Evolutionary conservation across 2,329 filamentous ascomycete species (phyloP).

Genomic region (Zymoseptoria crescenta): DNA sequence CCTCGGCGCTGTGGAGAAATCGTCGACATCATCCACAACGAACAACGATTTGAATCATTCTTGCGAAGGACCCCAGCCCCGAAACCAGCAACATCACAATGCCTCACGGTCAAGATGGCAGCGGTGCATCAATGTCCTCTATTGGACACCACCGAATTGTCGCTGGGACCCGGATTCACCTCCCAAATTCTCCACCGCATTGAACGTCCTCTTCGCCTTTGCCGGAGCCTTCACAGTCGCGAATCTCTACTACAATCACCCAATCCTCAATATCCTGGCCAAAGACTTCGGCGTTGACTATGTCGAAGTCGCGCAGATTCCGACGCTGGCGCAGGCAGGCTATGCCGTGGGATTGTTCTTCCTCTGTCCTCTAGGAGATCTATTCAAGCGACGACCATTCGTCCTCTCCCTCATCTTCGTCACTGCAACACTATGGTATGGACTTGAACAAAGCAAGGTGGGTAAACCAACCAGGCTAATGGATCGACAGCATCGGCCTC

Average conservation of each 20-base stretch:
- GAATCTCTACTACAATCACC: constrained; percentile 75
- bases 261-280: constrained; percentile 69
- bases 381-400: constrained; percentile 59
- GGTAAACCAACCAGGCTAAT: too few relatives aligned
- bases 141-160: constrained; percentile 58
- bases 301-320: constrained; percentile 59
- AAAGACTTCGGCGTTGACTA: constrained; percentile 62
- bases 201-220: constrained; percentile 65
- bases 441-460: constrained; percentile 5
- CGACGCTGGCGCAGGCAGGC: constrained; percentile 70
- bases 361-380: constrained; percentile 67
- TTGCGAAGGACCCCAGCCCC: neutral
- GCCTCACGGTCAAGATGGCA: constrained; percentile 15
- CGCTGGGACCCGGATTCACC: constrained; percentile 61
- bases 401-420: constrained; percentile 56
- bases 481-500: constrained; percentile 56
- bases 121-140: constrained; percentile 30
- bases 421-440: constrained; percentile 59
- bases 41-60: neutral
- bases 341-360: constrained; percentile 69
- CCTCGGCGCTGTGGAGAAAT: neutral
- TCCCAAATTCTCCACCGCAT: constrained; percentile 56
- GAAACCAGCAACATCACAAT: neutral
- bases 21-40: neutral
- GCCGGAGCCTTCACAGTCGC: constrained; percentile 64